These are phyloP conservation scores for Saturnispora sekii DNA, from an alignment of 805 yeast genomes.

Conservation along the genomic window DNA sequence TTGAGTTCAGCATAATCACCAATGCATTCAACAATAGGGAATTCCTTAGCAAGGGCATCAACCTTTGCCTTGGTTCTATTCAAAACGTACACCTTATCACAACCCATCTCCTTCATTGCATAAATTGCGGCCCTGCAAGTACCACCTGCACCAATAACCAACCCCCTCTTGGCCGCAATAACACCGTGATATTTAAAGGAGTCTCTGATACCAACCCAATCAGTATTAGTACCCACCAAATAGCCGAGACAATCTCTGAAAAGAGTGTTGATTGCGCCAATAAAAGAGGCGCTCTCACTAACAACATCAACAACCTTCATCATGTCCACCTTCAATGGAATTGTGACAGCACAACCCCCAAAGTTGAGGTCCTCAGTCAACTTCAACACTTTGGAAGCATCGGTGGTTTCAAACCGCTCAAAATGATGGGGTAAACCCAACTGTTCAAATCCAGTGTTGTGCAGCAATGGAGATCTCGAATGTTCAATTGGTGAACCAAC, in stretches of 20 bases:
- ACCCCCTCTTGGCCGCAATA: slow-evolving; percentile 40
- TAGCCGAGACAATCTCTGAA: slow-evolving; percentile 41
- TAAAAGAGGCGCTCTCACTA: slow-evolving; percentile 64
- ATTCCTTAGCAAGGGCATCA: slow-evolving; percentile 43
- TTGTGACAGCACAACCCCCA: slow-evolving; percentile 95
- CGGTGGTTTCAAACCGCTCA: slow-evolving; percentile 55
- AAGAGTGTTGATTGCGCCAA: slow-evolving; percentile 93
- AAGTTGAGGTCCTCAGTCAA: slow-evolving; percentile 43
- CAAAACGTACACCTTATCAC: slow-evolving; percentile 61
- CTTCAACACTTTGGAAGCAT: slow-evolving; percentile 45
- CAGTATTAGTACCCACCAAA: slow-evolving; percentile 83
- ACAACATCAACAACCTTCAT: slow-evolving; percentile 56
- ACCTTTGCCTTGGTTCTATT: slow-evolving; percentile 73
- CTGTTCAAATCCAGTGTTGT: slow-evolving; percentile 66
- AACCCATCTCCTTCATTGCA: slow-evolving; percentile 75
- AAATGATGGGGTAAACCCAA: slow-evolving; percentile 73
- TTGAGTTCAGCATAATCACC: too few relatives aligned
- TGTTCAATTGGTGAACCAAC: slow-evolving; percentile 78
- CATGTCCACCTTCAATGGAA: slow-evolving; percentile 82
- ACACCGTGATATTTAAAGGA: slow-evolving; percentile 60
- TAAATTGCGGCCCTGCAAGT: slow-evolving; percentile 91
- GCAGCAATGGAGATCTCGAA: slow-evolving; percentile 84
- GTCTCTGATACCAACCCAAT: slow-evolving; percentile 80
- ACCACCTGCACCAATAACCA: slow-evolving; percentile 96
- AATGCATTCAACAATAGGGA: slow-evolving; percentile 36